phyloP scores from a whole-genome alignment of 1,284 basidiomycete species.

The Rhodotorula sp. region DNA sequence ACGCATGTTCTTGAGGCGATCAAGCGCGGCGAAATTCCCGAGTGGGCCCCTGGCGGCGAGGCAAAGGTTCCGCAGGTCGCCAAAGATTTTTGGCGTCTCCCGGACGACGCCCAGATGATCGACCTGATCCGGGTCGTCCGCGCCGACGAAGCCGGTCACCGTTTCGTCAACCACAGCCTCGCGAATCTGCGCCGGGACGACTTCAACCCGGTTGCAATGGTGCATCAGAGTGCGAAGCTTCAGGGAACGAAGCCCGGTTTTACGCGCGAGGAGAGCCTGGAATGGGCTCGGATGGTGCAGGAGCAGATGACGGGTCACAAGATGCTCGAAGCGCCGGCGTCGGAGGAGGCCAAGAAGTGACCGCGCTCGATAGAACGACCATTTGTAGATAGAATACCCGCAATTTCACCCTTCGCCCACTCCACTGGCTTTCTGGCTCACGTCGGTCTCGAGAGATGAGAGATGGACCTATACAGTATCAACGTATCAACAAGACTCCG shows the following conservation, averaged over 20 bases:
- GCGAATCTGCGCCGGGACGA: constrained; percentile 78
- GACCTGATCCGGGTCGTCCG: constrained; percentile 88
- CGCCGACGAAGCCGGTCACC: constrained; percentile 88
- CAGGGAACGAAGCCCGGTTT: constrained; percentile 76
- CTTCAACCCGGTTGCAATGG: constrained; percentile 85
- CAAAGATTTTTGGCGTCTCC: constrained; percentile 50
- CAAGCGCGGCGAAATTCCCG: constrained; percentile 35
- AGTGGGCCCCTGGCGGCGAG: constrained; percentile 21
- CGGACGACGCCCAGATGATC: constrained; percentile 58
- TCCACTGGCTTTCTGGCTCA: no score
- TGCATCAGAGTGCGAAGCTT: constrained; percentile 61
- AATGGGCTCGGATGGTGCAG: constrained; percentile 50
- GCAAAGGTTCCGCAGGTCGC: constrained; percentile 38
- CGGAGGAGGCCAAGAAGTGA: not conserved
- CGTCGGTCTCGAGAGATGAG: no score
- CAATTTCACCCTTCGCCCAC: no score
- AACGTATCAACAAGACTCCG: no score
- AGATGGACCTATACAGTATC: no score
- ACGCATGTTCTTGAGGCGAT: constrained; percentile 31
- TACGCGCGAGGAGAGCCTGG: constrained; percentile 67
- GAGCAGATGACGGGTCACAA: constrained; percentile 50
- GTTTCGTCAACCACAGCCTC: constrained; percentile 71
- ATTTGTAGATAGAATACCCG: no score
- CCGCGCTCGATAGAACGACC: no score
- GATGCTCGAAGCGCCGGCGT: not conserved